Evolutionary conservation across 495 filamentous ascomycete species (phyloP).

Genomic region (Terfezia boudieri): DNA sequence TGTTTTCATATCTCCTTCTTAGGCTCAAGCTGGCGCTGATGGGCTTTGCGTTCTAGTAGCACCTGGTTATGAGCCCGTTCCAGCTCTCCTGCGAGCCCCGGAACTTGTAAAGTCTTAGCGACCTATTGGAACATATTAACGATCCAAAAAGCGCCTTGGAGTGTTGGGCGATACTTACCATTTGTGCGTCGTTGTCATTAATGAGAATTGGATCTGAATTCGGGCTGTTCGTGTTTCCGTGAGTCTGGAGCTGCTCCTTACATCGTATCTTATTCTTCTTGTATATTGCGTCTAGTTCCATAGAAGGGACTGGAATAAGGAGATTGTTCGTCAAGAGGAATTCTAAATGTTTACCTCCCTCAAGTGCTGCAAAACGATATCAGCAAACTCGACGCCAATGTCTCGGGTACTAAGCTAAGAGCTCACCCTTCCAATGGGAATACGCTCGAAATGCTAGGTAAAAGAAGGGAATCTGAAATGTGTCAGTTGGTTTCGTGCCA

Average conservation of each 20-base stretch:
- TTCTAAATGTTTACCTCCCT: conserved; percentile 64
- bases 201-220: conserved; percentile 15
- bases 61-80: conserved; percentile 81
- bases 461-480: conserved; percentile 56
- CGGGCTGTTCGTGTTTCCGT: no score
- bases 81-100: conserved; percentile 67
- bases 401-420: no score
- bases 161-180: conserved; percentile 20
- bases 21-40: no score
- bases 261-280: conserved; percentile 8
- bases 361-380: conserved; percentile 29
- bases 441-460: conserved; percentile 66
- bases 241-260: conserved; percentile 2
- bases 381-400: no score
- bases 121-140: no score
- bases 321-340: conserved; percentile 54
- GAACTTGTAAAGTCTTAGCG: conserved; percentile 11
- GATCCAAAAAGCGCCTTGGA: no score
- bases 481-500: no score
- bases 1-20: no score
- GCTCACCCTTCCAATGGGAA: conserved; percentile 32
- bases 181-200: conserved; percentile 23
- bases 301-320: conserved; percentile 36
- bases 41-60: no score
- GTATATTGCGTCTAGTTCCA: conserved; percentile 52